Conservation (phyloP, 2,329 filamentous ascomycete genomes). For the Cephalotrichum gorgonifer region DNA sequence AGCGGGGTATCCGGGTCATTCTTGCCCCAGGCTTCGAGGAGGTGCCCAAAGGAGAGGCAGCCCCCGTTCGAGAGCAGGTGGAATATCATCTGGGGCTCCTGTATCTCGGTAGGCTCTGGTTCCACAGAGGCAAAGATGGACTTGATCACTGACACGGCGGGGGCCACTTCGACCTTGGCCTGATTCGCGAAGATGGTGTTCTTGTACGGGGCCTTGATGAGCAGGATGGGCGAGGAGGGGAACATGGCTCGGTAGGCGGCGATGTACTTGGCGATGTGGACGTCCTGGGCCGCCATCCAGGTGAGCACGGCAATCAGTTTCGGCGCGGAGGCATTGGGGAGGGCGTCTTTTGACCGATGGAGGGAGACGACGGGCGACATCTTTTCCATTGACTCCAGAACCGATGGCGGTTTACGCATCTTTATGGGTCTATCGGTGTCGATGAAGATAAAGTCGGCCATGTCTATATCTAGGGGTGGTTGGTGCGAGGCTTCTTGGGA, state of each 20-base stretch:
- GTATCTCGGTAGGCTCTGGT: slow-evolving; percentile 8
- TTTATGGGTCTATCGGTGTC: too few species aligned
- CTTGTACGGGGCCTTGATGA: slow-evolving; percentile 29
- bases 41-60: slow-evolving; percentile 25
- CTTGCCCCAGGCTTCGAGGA: slow-evolving; percentile 23
- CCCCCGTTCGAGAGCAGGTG: slow-evolving; percentile 46
- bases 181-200: slow-evolving; percentile 24
- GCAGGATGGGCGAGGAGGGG: slow-evolving; percentile 33
- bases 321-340: slow-evolving; percentile 17
- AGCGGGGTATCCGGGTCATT: slow-evolving; percentile 15
- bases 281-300: slow-evolving; percentile 41
- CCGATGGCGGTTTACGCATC: too few species aligned
- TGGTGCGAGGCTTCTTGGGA: too few species aligned
- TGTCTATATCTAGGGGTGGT: too few species aligned
- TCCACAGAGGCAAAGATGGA: slow-evolving; percentile 12
- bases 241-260: slow-evolving; percentile 31
- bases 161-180: slow-evolving; percentile 21
- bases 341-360: slow-evolving; percentile 17
- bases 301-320: slow-evolving; percentile 35
- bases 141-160: slow-evolving; percentile 28
- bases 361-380: slow-evolving; percentile 26
- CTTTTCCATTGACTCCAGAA: slow-evolving; percentile 25
- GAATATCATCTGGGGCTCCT: slow-evolving; percentile 26
- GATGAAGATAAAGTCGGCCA: too few species aligned
- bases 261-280: slow-evolving; percentile 42